These are phyloP conservation scores for Takakia lepidozioides DNA, from an alignment of 225 moss, liverwort and hornwort species.

Conservation along the genomic window DNA sequence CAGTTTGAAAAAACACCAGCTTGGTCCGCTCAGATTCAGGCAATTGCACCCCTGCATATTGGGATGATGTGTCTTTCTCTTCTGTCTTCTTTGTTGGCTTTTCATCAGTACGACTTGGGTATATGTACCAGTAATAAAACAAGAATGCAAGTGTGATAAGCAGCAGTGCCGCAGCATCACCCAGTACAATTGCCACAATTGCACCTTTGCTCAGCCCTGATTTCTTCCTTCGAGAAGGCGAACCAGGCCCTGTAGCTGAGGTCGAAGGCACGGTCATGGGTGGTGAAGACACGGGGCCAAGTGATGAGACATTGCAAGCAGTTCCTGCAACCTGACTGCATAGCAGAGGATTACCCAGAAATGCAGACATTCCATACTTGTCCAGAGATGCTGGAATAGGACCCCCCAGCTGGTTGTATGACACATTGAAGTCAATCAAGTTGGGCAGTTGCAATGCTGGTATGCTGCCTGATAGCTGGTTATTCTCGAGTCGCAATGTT, in stretches of 20 bases:
- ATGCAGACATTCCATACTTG: slow-evolving; percentile 23
- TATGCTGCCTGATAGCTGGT: slow-evolving; percentile 33
- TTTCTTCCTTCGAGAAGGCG: slow-evolving; percentile 20
- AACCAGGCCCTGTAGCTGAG: slow-evolving; percentile 8
- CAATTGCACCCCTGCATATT: slow-evolving; percentile 20
- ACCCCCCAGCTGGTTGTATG: slow-evolving; percentile 38
- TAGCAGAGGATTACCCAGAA: slow-evolving; percentile 21
- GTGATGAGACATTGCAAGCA: slow-evolving; percentile 16
- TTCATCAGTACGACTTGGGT: slow-evolving; percentile 17
- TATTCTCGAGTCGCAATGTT: slow-evolving; percentile 48
- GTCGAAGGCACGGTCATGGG: slow-evolving; percentile 16
- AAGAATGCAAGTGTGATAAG: slow-evolving; percentile 43
- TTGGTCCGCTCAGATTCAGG: slow-evolving; percentile 46
- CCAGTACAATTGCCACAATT: slow-evolving; percentile 60
- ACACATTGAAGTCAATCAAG: slow-evolving; percentile 59
- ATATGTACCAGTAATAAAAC: slow-evolving; percentile 48
- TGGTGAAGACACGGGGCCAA: slow-evolving; percentile 11
- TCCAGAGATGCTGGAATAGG: slow-evolving; percentile 16
- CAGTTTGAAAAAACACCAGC: slow-evolving; percentile 49
- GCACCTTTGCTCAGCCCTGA: slow-evolving; percentile 34
- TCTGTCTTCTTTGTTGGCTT: slow-evolving; percentile 33
- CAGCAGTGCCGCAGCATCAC: slow-evolving; percentile 44
- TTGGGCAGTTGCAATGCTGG: slow-evolving; percentile 35
- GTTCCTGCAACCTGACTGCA: slow-evolving; percentile 11
- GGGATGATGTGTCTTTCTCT: slow-evolving; percentile 25